Evolutionary conservation across 805 yeast genomes (phyloP), one percentile per base, ranked within the genome.

Genomic region (Ogataea neopini): DNA sequence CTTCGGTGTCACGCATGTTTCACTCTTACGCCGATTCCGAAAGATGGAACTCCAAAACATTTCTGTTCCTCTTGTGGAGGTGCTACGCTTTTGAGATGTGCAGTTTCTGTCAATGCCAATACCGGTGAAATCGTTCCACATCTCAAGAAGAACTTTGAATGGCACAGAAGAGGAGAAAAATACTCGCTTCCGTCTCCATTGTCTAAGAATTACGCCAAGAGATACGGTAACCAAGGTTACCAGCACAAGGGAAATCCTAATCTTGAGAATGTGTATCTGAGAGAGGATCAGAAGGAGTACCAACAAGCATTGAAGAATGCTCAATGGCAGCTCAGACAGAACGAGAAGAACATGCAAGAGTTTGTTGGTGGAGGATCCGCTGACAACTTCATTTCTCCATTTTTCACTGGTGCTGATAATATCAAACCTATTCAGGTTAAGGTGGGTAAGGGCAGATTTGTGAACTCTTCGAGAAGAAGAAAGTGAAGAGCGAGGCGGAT

Each of bases 31-130:
- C 91, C 96, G 6, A 75, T 88, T 47, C 88, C 92, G 22, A 86
- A 83, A 59, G 77, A 80, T 53, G 91, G 91, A 2, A 77, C 75
- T 35, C 81, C 91, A 39, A 80, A 80, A 59, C 97, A 90, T 67
- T 94, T 94, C 72, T 94, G 99, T 67, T 87, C 97, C 13, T 78
- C 82, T 44, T 94, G 99, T 75, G 99, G 99, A 51, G 97, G 97
- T 43, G 81, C 84, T 49, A 92, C 99, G 0, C 70, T 94, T 49
- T 65, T 91, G 57, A 78, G 98, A 68, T 90, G 96, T 68, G 89
- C 96, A 0, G 97, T 94, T 1, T 82, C 96, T 13, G 81, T 94
- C 14, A 84, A 86, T 60, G 75, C 88, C 17, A 73, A 70, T 20
- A 80, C 94, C 1, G 99, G 99, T 37, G 81, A 81, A 53, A 71